These are phyloP conservation scores for Phytopythium ostracodes DNA, from an alignment of 352 stramenopile species.

Conservation along the genomic window DNA sequence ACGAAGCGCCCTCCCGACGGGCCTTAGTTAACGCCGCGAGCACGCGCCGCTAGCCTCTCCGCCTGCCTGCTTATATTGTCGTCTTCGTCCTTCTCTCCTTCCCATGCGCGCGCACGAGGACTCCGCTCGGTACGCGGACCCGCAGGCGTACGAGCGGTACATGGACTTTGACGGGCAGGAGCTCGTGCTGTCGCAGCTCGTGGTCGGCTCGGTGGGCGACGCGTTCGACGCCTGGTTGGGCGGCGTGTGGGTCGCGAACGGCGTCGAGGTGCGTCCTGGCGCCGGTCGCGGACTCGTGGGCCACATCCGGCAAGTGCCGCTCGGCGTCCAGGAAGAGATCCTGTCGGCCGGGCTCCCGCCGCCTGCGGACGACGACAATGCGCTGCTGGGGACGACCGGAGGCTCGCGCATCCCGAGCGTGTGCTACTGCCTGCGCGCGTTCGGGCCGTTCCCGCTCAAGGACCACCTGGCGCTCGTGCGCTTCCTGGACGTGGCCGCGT, in stretches of 20 bases:
- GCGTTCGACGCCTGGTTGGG: slow-evolving; percentile 67
- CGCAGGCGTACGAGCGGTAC: slow-evolving; percentile 18
- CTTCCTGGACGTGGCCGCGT: slow-evolving; percentile 51
- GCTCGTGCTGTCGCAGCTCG: slow-evolving; percentile 49
- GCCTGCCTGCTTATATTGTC: no score
- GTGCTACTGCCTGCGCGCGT: slow-evolving; percentile 46
- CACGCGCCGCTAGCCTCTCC: no score
- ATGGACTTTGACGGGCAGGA: slow-evolving; percentile 50
- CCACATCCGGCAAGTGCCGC: slow-evolving; percentile 34
- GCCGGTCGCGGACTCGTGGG: slow-evolving; percentile 50
- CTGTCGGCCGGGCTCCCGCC: slow-evolving; percentile 38
- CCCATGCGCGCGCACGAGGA: slow-evolving; percentile 17
- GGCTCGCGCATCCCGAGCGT: slow-evolving; percentile 37
- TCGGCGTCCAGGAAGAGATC: slow-evolving; percentile 68
- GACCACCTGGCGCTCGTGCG: slow-evolving; percentile 59
- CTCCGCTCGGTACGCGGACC: slow-evolving; percentile 27
- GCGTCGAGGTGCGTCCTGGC: slow-evolving; percentile 40
- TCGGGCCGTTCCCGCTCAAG: slow-evolving; percentile 43
- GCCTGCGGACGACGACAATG: slow-evolving; percentile 16
- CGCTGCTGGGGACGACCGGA: not conserved
- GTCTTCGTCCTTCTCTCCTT: no score
- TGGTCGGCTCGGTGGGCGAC: slow-evolving; percentile 33
- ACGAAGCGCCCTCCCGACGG: no score
- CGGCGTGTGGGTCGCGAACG: slow-evolving; percentile 35
- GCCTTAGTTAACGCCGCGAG: no score